These are phyloP conservation scores for Aeschynomene evenia DNA, from an alignment of 306 rosid species.

Conservation along the genomic window DNA sequence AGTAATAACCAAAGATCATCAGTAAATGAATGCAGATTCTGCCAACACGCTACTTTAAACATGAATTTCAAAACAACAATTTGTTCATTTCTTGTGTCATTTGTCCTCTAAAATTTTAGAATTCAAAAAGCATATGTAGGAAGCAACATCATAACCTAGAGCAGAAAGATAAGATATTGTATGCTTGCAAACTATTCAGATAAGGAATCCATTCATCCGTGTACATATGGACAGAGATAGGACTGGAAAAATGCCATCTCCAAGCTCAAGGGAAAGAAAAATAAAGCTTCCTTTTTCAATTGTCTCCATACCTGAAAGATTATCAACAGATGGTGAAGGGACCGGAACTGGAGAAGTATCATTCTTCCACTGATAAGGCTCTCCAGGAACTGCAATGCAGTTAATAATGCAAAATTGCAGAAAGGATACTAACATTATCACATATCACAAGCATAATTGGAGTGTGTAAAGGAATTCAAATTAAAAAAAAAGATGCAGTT, in stretches of 20 bases:
- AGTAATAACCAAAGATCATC: background rate
- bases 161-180: background rate
- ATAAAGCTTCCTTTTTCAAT: background rate
- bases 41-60: background rate
- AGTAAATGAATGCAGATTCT: background rate
- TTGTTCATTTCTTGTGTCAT: no score
- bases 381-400: conserved; percentile 81
- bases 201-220: no score
- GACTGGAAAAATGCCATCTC: background rate
- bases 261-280: background rate
- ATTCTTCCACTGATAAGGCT: conserved; percentile 62
- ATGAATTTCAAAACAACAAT: background rate
- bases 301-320: conserved; percentile 52
- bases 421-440: conserved; percentile 1
- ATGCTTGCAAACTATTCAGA: background rate
- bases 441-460: background rate
- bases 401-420: background rate
- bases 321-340: conserved; percentile 51
- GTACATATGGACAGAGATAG: background rate
- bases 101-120: background rate
- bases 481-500: background rate
- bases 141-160: background rate
- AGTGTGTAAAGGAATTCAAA: background rate
- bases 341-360: conserved; percentile 55
- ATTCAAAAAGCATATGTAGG: background rate